Conservation (phyloP, 306 rosid genomes). For the Medicago lupulina region DNA sequence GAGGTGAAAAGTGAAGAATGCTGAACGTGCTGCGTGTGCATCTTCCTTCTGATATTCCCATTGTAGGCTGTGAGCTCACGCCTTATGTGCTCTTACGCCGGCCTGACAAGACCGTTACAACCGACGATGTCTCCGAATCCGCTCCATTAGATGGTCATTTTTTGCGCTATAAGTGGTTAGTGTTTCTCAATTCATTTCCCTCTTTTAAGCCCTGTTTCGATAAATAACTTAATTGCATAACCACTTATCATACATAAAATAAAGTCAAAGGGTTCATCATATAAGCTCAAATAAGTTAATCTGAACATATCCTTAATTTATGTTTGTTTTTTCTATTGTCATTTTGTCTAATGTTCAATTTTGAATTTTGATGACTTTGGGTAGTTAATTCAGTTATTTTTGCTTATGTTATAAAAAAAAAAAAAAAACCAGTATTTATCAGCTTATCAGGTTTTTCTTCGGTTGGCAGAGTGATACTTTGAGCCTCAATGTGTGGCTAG, state of each 20-base stretch:
- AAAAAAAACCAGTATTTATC: neutral
- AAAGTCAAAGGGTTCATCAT: too few species aligned
- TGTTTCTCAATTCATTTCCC: neutral
- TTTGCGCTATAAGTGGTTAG: slow-evolving; percentile 94
- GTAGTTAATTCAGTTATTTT: neutral
- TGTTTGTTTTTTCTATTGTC: neutral
- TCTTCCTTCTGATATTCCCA: slow-evolving; percentile 97
- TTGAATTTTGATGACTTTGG: neutral
- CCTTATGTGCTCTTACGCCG: slow-evolving; percentile 95
- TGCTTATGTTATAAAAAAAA: neutral
- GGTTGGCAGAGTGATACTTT: neutral
- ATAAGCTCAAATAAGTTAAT: neutral
- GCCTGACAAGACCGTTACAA: slow-evolving; percentile 69
- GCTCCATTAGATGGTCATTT: slow-evolving; percentile 83
- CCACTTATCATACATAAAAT: too few species aligned
- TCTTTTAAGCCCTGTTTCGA: neutral
- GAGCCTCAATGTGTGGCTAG: slow-evolving; percentile 18
- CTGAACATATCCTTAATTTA: neutral
- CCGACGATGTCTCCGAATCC: slow-evolving; percentile 81
- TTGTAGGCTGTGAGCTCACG: slow-evolving; percentile 99
- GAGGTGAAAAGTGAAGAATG: slow-evolving; percentile 83
- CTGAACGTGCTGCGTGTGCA: slow-evolving; percentile 99
- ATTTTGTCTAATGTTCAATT: slow-evolving; percentile 1
- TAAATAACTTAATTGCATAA: neutral
- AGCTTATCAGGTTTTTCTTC: neutral